Evolutionary conservation across 768 basidiomycete genomes (phyloP), one percentile per base, ranked within the genome.

Genomic region (Tricholomella constricta): DNA sequence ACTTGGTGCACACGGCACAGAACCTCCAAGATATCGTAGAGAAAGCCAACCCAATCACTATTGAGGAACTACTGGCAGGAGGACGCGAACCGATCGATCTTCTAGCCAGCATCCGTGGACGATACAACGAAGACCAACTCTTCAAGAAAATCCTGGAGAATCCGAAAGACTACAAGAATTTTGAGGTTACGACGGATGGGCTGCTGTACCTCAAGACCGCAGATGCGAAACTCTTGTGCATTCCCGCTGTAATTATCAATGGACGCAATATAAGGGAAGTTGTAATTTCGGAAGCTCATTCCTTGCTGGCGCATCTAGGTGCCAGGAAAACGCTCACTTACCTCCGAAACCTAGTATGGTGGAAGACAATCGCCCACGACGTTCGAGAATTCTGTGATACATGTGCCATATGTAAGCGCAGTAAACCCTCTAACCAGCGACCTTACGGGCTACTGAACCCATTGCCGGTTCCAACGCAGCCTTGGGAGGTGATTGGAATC

Each of bases 321-420:
- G 15, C 49, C 0, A 25, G 19, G 11, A 76, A 76, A 41, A 75
- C 71, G 0, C 15, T 72, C 0, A 20, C 45, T 0, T 69, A 68
- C 31, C 58, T 74, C 0, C 45, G 59, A 2, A 61, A 72, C 15
- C 42, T 66, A 19, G 68, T 72, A 2, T 73, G 72, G 72, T 73
- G 74, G 73, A 66, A 65, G 17, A 31, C 52, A 0, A 67, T 75
- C 50, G 57, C 47, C 0, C 7, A 35, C 0, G 42, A 51, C 17
- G 36, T 38, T 5, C 31, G 23, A 4, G 14, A 10, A 20, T 73
- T 42, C 42, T 71, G 70, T 59, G 65, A 67, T 57, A 10, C 69
- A 52, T 55, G 60, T 14, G 25, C 26, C 11, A 57, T 38, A 6
- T 63, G 61, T 31, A 37, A 47, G 10, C n/a, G 32, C 11, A 52